A percentile compares a stretch with the other conserved stretches of the same genome.
phyloP scores from a whole-genome alignment of 139 green algal genomes.

The Nannochloris sp. region DNA sequence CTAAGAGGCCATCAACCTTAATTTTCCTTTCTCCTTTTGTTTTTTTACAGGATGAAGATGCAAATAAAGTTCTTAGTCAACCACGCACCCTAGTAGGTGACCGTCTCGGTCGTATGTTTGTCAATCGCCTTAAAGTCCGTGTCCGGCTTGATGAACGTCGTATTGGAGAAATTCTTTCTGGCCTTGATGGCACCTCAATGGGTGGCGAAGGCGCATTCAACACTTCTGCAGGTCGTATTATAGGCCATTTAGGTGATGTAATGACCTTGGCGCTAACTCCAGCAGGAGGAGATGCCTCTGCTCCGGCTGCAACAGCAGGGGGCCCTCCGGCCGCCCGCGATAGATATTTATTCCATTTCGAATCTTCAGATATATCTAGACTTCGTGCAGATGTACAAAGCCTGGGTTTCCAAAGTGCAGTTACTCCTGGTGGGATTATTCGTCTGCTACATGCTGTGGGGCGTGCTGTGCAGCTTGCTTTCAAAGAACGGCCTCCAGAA shows the following conservation, averaged over 20 bases:
- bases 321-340: not conserved
- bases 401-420: conserved; percentile 41
- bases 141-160: conserved; percentile 56
- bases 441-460: conserved; percentile 49
- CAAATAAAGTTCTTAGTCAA: conserved; percentile 16
- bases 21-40: too few species aligned
- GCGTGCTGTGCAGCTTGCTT: conserved; percentile 37
- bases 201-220: conserved; percentile 24
- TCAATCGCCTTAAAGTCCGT: conserved; percentile 43
- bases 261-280: conserved; percentile 42
- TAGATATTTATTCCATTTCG: conserved; percentile 48
- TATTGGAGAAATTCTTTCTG: conserved; percentile 47
- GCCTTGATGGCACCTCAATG: conserved; percentile 25
- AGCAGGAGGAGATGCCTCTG: not conserved
- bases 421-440: conserved; percentile 48
- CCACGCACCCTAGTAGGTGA: conserved; percentile 27
- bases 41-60: conserved; percentile 21
- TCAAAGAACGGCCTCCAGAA: conserved; percentile 20
- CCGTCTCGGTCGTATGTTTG: conserved; percentile 32
- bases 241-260: conserved; percentile 56
- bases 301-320: not conserved
- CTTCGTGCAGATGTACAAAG: conserved; percentile 49
- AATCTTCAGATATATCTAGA: conserved; percentile 57
- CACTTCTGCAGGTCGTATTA: conserved; percentile 29
- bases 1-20: too few species aligned